Conservation (phyloP, 768 basidiomycete species). For the Suillus ampliporus region DNA sequence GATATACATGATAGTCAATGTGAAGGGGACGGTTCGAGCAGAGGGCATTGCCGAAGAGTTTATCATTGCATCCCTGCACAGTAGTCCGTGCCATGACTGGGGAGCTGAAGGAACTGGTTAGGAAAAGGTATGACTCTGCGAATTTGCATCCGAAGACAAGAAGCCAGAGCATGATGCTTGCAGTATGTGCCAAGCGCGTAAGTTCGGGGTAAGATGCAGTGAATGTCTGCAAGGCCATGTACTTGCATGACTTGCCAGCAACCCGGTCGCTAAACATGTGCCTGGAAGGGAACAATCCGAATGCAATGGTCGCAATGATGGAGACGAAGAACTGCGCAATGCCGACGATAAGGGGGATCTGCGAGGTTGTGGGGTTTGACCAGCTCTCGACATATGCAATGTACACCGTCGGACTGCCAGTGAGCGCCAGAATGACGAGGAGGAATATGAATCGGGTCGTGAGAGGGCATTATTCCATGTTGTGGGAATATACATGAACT, state of each 20-base stretch:
- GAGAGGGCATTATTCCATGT: slow-evolving; percentile 99
- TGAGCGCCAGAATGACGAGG: slow-evolving; percentile 89
- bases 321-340: slow-evolving; percentile 97
- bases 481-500: slow-evolving; percentile 96
- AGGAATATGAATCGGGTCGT: slow-evolving; percentile 93
- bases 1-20: slow-evolving; percentile 97
- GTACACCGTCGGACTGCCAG: slow-evolving; percentile 92
- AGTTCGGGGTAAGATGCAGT: slow-evolving; percentile 95
- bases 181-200: slow-evolving; percentile 70
- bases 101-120: slow-evolving; percentile 95
- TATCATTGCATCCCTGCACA: slow-evolving; percentile 89
- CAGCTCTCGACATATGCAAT: slow-evolving; percentile 82
- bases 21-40: slow-evolving; percentile 94
- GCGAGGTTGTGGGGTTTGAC: slow-evolving; percentile 47
- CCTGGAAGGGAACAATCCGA: slow-evolving; percentile 91
- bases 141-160: slow-evolving; percentile 98
- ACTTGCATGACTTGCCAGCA: slow-evolving; percentile 95
- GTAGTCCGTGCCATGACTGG: slow-evolving; percentile 98
- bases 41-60: slow-evolving; percentile 75
- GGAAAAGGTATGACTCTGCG: slow-evolving; percentile 96
- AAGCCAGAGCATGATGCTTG: slow-evolving; percentile 87
- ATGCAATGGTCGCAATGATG: slow-evolving; percentile 78
- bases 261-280: slow-evolving; percentile 99
- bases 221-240: slow-evolving; percentile 98
- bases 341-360: slow-evolving; percentile 87